A percentile compares a stretch with the other conserved stretches of the same genome.
phyloP scores from a whole-genome alignment of 2,329 filamentous ascomycete genomes.

The Fusarium cyanostomum region DNA sequence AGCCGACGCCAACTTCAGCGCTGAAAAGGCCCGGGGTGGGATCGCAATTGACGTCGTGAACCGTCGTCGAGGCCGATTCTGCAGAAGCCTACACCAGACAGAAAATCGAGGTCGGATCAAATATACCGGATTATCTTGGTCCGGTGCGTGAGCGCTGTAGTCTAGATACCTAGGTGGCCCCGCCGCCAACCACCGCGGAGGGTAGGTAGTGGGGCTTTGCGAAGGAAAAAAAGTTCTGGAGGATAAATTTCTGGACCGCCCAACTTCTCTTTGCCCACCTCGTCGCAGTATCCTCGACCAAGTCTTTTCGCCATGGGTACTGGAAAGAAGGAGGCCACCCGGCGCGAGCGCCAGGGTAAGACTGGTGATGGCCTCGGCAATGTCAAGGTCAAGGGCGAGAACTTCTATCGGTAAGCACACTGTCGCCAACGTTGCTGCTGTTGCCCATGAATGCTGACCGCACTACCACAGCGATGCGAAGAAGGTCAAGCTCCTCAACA shows the following conservation, averaged over 20 bases:
- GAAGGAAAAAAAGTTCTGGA: constrained; percentile 42
- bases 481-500: constrained; percentile 87
- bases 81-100: constrained; percentile 10
- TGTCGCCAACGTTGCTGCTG: not conserved
- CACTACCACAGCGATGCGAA: constrained; percentile 69
- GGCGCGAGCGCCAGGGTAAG: constrained; percentile 87
- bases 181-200: constrained; percentile 37
- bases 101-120: constrained; percentile 41
- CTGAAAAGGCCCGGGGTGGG: constrained; percentile 9
- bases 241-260: constrained; percentile 40
- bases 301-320: constrained; percentile 73
- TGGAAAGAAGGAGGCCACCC: constrained; percentile 88
- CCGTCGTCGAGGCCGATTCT: constrained; percentile 26
- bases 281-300: constrained; percentile 33
- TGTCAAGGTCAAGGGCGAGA: constrained; percentile 94
- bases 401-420: constrained; percentile 83
- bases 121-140: constrained; percentile 40
- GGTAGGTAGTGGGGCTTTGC: constrained; percentile 38
- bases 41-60: constrained; percentile 35
- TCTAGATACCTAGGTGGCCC: constrained; percentile 18
- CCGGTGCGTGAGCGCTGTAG: constrained; percentile 9
- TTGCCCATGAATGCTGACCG: constrained; percentile 7
- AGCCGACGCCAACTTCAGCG: constrained; percentile 16
- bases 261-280: constrained; percentile 30
- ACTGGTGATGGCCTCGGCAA: constrained; percentile 87